A percentile compares a stretch with the other conserved stretches of the same genome.
Conservation (phyloP, 352 stramenopile species). For the Saprolegnia diclina region DNA sequence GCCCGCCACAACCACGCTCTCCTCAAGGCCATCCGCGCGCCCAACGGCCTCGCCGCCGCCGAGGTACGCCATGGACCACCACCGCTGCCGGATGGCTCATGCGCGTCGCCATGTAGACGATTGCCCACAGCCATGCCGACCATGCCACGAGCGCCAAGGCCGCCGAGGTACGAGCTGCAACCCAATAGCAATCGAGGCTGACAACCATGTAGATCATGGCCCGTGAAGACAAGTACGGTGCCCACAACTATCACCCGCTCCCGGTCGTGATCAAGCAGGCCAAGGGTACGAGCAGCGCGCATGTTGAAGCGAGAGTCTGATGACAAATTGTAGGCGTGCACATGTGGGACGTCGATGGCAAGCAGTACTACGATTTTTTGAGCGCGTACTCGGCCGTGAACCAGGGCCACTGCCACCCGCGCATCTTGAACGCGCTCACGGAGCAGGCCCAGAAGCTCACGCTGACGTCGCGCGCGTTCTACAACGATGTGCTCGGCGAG, state of each 20-base stretch:
- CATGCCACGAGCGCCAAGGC: not conserved
- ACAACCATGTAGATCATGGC: slow-evolving; percentile 56
- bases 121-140: not conserved
- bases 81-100: not conserved
- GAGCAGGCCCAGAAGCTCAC: slow-evolving; percentile 93
- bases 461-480: slow-evolving; percentile 97
- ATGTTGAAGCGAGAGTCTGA: not conserved
- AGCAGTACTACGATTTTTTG: slow-evolving; percentile 98
- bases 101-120: not conserved
- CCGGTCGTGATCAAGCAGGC: slow-evolving; percentile 93
- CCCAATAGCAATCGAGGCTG: not conserved
- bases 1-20: not conserved
- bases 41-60: not conserved
- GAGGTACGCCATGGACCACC: not conserved
- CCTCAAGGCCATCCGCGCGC: not conserved
- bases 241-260: slow-evolving; percentile 98
- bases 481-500: slow-evolving; percentile 96
- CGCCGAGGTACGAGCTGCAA: not conserved
- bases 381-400: slow-evolving; percentile 90
- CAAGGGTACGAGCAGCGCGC: slow-evolving; percentile 39
- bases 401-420: slow-evolving; percentile 97
- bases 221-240: slow-evolving; percentile 89
- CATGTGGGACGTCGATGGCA: slow-evolving; percentile 95
- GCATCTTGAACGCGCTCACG: slow-evolving; percentile 92
- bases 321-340: slow-evolving; percentile 64